Percentiles rank a stretch among this genome's conserved stretches.
Conservation (phyloP, 768 basidiomycete species). For the Mrakia frigida region DNA sequence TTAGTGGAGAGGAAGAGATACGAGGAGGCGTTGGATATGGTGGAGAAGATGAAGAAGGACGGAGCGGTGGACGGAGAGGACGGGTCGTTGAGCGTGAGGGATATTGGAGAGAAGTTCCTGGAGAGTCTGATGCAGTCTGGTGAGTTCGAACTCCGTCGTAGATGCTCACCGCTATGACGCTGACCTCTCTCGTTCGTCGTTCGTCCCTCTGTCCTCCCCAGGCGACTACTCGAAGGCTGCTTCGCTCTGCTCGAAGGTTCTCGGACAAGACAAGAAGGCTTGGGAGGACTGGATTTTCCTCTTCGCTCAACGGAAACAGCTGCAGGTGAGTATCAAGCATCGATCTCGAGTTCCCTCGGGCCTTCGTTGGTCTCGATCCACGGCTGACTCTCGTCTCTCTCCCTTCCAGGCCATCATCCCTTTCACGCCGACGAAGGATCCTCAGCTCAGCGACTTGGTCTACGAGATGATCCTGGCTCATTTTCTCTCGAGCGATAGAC, state of each 20-base stretch:
- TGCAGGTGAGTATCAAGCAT: conserved; percentile 55
- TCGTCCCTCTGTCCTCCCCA: conserved; percentile 37
- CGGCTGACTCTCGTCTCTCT: neutral
- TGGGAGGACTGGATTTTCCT: conserved; percentile 96
- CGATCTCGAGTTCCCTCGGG: neutral
- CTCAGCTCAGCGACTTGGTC: conserved; percentile 72
- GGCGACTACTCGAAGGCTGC: conserved; percentile 75
- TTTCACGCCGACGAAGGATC: conserved; percentile 73
- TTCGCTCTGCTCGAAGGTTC: conserved; percentile 72
- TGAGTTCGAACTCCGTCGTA: conserved; percentile 37
- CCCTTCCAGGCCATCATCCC: conserved; percentile 71
- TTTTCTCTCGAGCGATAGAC: conserved; percentile 71
- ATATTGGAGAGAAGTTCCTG: conserved; percentile 79
- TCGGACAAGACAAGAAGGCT: conserved; percentile 66
- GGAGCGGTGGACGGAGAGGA: conserved; percentile 44
- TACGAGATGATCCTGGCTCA: conserved; percentile 94
- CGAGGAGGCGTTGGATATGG: conserved; percentile 78
- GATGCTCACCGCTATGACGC: neutral
- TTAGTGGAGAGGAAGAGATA: conserved; percentile 77
- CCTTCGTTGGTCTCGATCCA: neutral
- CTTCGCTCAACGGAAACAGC: conserved; percentile 72
- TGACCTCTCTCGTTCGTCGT: neutral
- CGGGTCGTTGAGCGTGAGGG: conserved; percentile 47
- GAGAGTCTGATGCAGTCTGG: conserved; percentile 78
- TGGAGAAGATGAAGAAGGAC: conserved; percentile 59